Evolutionary conservation across 2,329 filamentous ascomycete species (phyloP), one percentile per base, ranked within the genome.

Genomic region (Aspergillus neoniger): DNA sequence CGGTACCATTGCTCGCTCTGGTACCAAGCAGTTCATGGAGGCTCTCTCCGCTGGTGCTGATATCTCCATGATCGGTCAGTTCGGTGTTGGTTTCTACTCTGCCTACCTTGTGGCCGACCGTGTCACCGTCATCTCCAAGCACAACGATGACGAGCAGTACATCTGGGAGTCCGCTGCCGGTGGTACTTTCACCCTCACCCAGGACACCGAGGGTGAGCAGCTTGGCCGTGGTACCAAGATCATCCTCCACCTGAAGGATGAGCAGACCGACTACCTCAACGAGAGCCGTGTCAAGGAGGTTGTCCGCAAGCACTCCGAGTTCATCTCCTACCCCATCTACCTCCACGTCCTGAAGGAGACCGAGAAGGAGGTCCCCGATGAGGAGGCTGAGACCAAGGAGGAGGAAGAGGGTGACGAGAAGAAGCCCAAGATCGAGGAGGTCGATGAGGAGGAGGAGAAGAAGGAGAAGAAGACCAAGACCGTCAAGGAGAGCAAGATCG

Each of bases 281-380:
- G 95, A 99, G 90, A 86, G 86, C 86, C 95, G 94, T 87, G 90
- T 99, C 86, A 99, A 99, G 91, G 95, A 99, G 87, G 94, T 99
- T 70, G 93, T 99, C 86, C 98, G 98, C 92, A 99, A 99, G 91
- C 95, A 99, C 91, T 98, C 95, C 78, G 95, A 99, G 86, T 99
- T 99, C 88, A 99, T 99, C 86, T 98, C 95, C 55, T 99, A 99
- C 88, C 95, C 95, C 77, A 99, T 99, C 90, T 99, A 97, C 88
- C 94, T 99, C 71, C 95, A 99, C 85, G 93, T 99, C 77, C 83
- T 91, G 80, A 99, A 99, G 91, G 95, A 99, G 91, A 93, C 89
- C 69, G 95, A 99, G 91, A 97, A 87, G 75, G 95, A 99, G 86
- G 92, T 98, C 67, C 94, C 94, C 67, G 95, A 98, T 78, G 94